Evolutionary conservation across 306 rosid species (phyloP), one percentile per base, ranked within the genome.

Genomic region (Vigna angularis): DNA sequence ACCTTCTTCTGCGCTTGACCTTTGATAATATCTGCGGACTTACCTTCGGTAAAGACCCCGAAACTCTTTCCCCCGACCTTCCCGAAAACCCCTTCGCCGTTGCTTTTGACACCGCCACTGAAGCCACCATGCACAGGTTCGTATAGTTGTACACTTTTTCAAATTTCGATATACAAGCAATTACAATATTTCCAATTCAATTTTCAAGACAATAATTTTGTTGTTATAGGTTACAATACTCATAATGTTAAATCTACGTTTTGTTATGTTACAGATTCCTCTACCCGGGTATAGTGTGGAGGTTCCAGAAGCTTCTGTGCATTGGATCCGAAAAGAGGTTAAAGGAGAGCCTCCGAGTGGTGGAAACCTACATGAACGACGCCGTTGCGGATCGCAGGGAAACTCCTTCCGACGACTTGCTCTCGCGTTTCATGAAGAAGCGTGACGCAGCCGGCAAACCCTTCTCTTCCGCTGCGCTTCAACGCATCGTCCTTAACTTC

Each of bases 21-120:
- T 94, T 94, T 65, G 98, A 94, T 58, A 94, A 94, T 57, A 94
- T 94, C 16, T 94, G 98, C 18, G 98, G 98, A 0, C 89, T 94
- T 52, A 94, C 98, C 0, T 92, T 94, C 26, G 98, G 98, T 17
- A 91, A 89, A 72, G 98, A 94, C 59, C 98, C 97, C 0, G 87
- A 92, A 73, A 94, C 98, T 1, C 89, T 94, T 4, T 92, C 98
- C 0, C 89, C 89, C 0, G 81, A 84, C 0, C 70, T 89, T 5
- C 88, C 93, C 3, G 91, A 81, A 20, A 88, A 87, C 70, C 90
- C 86, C 0, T 94, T 94, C 74, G 18, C 97, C 17, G 7, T 76
- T 30, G 93, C 97, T 2, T 94, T 94, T 64, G 98, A 94, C 70
- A 80, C 89, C 1, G 98, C 97, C 83, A 94, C 98, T 1, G 94